These are phyloP conservation scores for Cryptococcus sp. DNA, from an alignment of 1,284 basidiomycete genomes.

Conservation along the genomic window DNA sequence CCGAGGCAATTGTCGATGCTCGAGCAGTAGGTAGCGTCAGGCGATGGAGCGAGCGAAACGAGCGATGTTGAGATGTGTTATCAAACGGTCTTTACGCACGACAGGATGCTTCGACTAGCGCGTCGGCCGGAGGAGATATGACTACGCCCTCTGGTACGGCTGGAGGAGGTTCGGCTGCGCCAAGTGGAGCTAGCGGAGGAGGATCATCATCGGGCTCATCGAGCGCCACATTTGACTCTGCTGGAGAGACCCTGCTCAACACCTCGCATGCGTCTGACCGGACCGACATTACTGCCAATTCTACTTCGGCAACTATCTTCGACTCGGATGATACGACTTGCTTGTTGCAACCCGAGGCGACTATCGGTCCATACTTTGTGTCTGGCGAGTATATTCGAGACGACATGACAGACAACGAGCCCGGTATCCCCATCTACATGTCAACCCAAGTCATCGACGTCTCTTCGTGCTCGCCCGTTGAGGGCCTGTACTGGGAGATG, in stretches of 20 bases:
- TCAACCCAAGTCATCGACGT: conserved; percentile 54
- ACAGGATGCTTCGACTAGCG: neutral
- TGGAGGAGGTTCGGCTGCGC: neutral
- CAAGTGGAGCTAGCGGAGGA: neutral
- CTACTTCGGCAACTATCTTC: conserved; percentile 10
- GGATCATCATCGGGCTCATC: no score
- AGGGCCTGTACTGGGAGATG: conserved; percentile 64
- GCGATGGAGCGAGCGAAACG: no score
- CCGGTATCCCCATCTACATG: conserved; percentile 50
- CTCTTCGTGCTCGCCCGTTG: conserved; percentile 62
- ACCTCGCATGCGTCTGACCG: conserved; percentile 11
- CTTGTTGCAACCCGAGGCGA: conserved; percentile 17
- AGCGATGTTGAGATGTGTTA: no score
- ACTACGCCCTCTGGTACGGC: neutral
- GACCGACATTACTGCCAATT: conserved; percentile 12
- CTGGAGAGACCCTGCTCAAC: conserved; percentile 6
- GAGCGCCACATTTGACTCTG: neutral
- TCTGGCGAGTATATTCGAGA: conserved; percentile 44
- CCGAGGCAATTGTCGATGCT: no score
- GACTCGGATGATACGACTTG: conserved; percentile 6
- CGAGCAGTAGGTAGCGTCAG: no score
- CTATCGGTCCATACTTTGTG: conserved; percentile 23
- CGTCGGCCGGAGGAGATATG: neutral
- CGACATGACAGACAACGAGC: conserved; percentile 54
- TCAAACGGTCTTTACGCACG: neutral